Conservation (phyloP, 2,329 filamentous ascomycete species). For the Talaromyces sp. region DNA sequence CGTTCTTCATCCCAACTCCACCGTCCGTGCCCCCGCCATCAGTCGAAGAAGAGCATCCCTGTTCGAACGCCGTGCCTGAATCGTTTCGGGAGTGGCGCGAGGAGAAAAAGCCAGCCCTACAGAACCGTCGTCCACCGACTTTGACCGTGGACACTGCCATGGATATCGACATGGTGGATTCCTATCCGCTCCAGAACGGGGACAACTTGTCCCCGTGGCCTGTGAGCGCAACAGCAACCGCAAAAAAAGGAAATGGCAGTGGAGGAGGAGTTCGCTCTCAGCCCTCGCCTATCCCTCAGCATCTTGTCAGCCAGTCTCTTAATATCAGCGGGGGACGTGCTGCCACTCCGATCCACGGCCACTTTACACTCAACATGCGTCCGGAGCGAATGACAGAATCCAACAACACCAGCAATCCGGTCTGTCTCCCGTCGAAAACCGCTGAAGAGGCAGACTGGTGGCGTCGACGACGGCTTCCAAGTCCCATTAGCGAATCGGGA, state of each 20-base stretch:
- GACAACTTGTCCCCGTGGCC: conserved; percentile 20
- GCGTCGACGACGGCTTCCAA: conserved; percentile 30
- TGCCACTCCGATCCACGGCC: conserved; percentile 25
- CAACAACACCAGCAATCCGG: neutral
- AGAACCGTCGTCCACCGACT: conserved; percentile 8
- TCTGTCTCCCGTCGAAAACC: neutral
- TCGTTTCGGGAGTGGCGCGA: conserved; percentile 7
- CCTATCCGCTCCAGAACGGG: conserved; percentile 15
- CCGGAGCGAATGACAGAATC: conserved; percentile 10
- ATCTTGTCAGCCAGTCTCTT: conserved; percentile 25
- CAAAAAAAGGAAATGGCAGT: neutral
- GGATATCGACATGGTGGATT: conserved; percentile 27
- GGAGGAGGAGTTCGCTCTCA: conserved; percentile 14
- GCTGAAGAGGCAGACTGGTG: conserved; percentile 17
- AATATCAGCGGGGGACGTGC: conserved; percentile 26
- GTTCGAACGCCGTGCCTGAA: conserved; percentile 13
- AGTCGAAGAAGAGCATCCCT: conserved; percentile 26
- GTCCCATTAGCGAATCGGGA: conserved; percentile 36
- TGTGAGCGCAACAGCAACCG: conserved; percentile 11
- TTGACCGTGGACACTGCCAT: conserved; percentile 16
- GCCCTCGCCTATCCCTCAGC: conserved; percentile 26
- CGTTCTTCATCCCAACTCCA: conserved; percentile 14
- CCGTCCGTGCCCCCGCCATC: conserved; percentile 28
- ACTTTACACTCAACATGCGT: conserved; percentile 22
- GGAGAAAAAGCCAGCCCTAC: conserved; percentile 8